These are phyloP conservation scores for Penicillium sp. DNA, from an alignment of 2,329 filamentous ascomycete genomes.

Conservation along the genomic window DNA sequence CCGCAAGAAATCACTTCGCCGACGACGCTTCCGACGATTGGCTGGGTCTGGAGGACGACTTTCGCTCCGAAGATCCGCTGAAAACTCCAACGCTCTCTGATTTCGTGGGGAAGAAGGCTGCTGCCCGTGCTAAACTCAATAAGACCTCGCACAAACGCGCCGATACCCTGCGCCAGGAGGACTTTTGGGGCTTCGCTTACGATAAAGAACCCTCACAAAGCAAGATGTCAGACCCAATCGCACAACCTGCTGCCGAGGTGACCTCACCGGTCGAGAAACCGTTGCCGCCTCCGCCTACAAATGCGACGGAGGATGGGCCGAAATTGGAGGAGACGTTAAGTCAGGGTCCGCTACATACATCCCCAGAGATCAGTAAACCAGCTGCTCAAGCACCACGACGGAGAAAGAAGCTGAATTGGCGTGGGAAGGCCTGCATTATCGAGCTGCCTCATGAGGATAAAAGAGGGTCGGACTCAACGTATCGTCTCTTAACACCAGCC, in stretches of 20 bases:
- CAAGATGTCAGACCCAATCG: slow-evolving; percentile 34
- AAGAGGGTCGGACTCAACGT: slow-evolving; percentile 51
- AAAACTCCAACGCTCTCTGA: slow-evolving; percentile 41
- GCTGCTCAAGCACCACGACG: slow-evolving; percentile 33
- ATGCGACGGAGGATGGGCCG: slow-evolving; percentile 9
- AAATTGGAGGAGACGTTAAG: slow-evolving; percentile 6
- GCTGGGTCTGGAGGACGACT: slow-evolving; percentile 42
- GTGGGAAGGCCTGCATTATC: slow-evolving; percentile 69
- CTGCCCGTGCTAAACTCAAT: slow-evolving; percentile 29
- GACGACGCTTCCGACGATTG: slow-evolving; percentile 45
- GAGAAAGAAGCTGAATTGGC: slow-evolving; percentile 74
- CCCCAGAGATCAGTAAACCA: slow-evolving; percentile 16
- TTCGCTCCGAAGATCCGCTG: slow-evolving; percentile 37
- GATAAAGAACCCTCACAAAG: slow-evolving; percentile 37
- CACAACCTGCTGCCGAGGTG: slow-evolving; percentile 22
- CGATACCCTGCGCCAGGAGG: slow-evolving; percentile 44
- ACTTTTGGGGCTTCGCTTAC: slow-evolving; percentile 46
- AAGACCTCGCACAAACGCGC: slow-evolving; percentile 38
- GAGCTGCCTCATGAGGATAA: slow-evolving; percentile 65
- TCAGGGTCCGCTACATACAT: slow-evolving; percentile 13
- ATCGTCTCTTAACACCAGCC: slow-evolving; percentile 37
- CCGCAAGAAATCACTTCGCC: slow-evolving; percentile 40
- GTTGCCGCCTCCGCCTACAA: slow-evolving; percentile 36
- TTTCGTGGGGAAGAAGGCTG: slow-evolving; percentile 30
- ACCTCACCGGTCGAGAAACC: slow-evolving; percentile 39